phyloP scores from a whole-genome alignment of 2,329 filamentous ascomycete species.

The Penicillium psychrosexuale region DNA sequence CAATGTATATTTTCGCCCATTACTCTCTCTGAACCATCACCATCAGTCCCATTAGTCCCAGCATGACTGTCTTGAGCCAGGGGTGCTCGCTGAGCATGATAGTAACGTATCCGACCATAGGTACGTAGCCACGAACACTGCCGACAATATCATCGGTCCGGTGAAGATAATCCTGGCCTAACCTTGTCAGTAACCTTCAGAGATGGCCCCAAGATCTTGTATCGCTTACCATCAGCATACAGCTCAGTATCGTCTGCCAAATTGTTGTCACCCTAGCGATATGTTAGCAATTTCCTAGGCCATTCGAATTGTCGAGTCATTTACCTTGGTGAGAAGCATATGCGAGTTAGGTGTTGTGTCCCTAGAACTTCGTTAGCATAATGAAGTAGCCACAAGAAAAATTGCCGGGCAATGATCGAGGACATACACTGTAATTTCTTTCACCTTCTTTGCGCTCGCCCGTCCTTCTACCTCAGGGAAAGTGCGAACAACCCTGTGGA shows the following conservation, averaged over 20 bases:
- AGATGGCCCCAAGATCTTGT: not conserved
- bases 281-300: not conserved
- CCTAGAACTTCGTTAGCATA: conserved; percentile 16
- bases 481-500: conserved; percentile 80
- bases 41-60: conserved; percentile 91
- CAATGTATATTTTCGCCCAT: conserved; percentile 8
- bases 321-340: conserved; percentile 75
- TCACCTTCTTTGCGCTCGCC: conserved; percentile 34
- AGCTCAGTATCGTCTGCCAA: conserved; percentile 83
- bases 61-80: conserved; percentile 92
- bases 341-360: conserved; percentile 28
- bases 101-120: conserved; percentile 94
- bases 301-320: not conserved
- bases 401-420: not conserved
- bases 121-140: conserved; percentile 85
- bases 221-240: conserved; percentile 45
- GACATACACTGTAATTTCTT: conserved; percentile 32
- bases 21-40: conserved; percentile 90
- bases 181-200: conserved; percentile 17
- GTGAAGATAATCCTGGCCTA: conserved; percentile 80
- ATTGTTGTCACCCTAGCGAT: conserved; percentile 78
- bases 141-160: conserved; percentile 84
- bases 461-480: conserved; percentile 49
- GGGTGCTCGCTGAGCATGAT: conserved; percentile 94
- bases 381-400: not conserved